Evolutionary conservation across 2,329 filamentous ascomycete species (phyloP).

Genomic region (Dactylonectria estremocensis): DNA sequence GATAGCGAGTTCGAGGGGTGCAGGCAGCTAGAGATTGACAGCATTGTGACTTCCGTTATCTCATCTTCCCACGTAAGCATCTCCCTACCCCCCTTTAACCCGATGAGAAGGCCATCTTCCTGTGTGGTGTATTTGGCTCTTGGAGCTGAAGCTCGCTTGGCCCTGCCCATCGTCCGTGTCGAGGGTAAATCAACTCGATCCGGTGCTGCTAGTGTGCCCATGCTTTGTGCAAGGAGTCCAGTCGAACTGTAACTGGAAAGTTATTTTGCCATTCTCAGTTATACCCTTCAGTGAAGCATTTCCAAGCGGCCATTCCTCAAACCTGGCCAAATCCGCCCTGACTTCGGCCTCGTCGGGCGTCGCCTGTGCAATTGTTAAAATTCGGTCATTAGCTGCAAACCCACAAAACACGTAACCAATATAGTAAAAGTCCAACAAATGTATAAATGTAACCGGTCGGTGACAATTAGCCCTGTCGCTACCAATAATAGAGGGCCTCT

Average conservation of each 20-base stretch:
- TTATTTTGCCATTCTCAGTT: too few species aligned
- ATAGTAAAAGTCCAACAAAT: too few species aligned
- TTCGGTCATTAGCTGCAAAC: too few species aligned
- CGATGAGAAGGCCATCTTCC: conserved; percentile 1
- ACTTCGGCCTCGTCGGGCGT: conserved; percentile 5
- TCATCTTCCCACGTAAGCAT: not conserved
- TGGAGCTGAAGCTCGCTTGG: conserved; percentile 1
- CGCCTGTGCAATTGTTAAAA: too few species aligned
- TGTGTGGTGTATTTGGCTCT: not conserved
- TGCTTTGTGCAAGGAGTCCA: conserved; percentile 13
- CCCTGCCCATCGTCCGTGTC: not conserved
- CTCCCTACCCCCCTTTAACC: conserved; percentile 1
- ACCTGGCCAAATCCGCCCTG: not conserved
- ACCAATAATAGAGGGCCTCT: too few species aligned
- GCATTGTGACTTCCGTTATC: too few species aligned
- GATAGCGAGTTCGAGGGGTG: too few species aligned
- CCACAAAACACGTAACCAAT: too few species aligned
- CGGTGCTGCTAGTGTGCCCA: conserved; percentile 1
- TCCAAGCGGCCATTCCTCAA: not conserved
- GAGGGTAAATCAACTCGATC: conserved; percentile 5
- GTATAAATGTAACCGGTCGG: too few species aligned
- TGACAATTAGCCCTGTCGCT: too few species aligned
- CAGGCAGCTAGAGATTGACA: too few species aligned
- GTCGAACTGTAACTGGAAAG: conserved; percentile 11
- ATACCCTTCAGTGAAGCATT: conserved; percentile 8